Base-by-base conservation (phyloP, 2,329 filamentous ascomycete species). In the Aspergillus sp. region DNA sequence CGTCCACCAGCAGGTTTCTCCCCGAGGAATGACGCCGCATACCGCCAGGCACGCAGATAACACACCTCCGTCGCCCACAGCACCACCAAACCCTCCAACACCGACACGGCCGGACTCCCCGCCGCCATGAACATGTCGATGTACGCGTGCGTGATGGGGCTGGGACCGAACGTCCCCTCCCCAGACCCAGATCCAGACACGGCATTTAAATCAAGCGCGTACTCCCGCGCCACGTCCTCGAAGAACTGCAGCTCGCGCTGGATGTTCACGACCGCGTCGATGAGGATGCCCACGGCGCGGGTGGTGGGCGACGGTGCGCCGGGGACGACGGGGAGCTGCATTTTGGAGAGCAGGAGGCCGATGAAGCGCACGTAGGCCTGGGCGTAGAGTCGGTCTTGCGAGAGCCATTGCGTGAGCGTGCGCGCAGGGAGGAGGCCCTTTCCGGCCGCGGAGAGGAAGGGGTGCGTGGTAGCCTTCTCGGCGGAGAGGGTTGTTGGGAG, bases 61-160 rank as follows among this genome's bases (percentile, higher is more conserved):
- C 78, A 80, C 44, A 77, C 82, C 71, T 93, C 88, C 1, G 86
- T 90, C n/a, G 83, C 84, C 84, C 87, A 92, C 20, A 91, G 80
- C n/a, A 89, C 79, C 2, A 89, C 80, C 55, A 89, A 76, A 5
- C 85, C 86, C 65, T 90, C 86, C 2, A 91, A 71, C 63, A 89
- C 65, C 1, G 71, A 77, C 2, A 75, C 73, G 7, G 74, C 76
- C 0, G 78, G 71, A 47, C 77, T 76, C 11, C 81, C 76, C 3
- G 78, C 78, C n/a, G 76, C 79, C 51, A 84, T 80, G 4, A 89
- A 80, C 17, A 84, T 69, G 63, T 83, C 81, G n/a, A 82, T 72
- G 58, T 83, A 78, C 6, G 77, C 79, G 47, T 76, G 73, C 0
- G 81, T 83, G 36, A 80, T 42, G 14, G 35, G 35, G 5, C 4